phyloP scores from a whole-genome alignment of 169 alveolate genomes.

The Condylostoma magnum region DNA sequence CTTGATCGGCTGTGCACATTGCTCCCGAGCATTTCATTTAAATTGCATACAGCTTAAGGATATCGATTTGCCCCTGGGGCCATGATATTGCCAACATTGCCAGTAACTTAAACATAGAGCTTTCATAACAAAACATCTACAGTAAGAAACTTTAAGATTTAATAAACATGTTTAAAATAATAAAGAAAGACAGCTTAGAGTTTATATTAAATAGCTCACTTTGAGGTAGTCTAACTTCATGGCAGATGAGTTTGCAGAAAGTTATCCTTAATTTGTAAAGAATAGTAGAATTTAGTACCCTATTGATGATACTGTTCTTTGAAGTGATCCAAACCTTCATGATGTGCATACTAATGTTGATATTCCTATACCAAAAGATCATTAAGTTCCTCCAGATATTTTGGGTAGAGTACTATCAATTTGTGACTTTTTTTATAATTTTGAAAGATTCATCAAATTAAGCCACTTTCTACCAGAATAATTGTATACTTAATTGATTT shows the following conservation, averaged over 20 bases:
- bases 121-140: background rate
- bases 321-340: background rate
- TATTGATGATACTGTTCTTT: slow-evolving; percentile 3
- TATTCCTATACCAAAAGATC: background rate
- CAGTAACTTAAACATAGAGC: no score
- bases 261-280: slow-evolving; percentile 4
- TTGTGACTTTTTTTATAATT: slow-evolving; percentile 2
- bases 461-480: background rate
- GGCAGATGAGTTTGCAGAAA: slow-evolving; percentile 2
- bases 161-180: background rate
- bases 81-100: slow-evolving; percentile 23
- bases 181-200: background rate
- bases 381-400: background rate
- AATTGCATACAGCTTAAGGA: slow-evolving; percentile 6
- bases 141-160: background rate
- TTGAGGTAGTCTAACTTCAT: background rate
- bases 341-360: background rate
- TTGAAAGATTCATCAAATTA: background rate
- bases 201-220: background rate
- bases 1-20: background rate
- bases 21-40: slow-evolving; percentile 15
- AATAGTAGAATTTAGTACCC: slow-evolving; percentile 22
- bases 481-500: background rate
- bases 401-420: background rate
- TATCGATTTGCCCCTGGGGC: slow-evolving; percentile 14